Conservation (phyloP, 2,329 filamentous ascomycete species). For the Peltaster fructicola region DNA sequence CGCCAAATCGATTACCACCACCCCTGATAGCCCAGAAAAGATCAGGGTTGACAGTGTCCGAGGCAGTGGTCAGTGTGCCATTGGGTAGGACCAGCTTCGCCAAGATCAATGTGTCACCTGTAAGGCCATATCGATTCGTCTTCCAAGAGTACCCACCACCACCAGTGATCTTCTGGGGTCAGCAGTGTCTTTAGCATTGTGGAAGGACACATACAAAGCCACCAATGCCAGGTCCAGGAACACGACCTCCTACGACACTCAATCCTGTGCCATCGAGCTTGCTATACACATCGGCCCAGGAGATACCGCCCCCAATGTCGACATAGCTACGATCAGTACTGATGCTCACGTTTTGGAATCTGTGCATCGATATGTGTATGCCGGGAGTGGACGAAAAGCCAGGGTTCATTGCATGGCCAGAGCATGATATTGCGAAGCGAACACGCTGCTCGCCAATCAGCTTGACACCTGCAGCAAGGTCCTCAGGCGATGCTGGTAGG, state of each 20-base stretch:
- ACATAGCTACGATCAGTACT: conserved; percentile 2
- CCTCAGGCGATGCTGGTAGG: no score
- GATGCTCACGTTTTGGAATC: conserved; percentile 3
- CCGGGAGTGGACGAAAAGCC: conserved; percentile 5
- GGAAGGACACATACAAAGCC: conserved; percentile 3
- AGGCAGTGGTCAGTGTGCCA: conserved; percentile 2
- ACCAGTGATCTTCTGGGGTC: no score
- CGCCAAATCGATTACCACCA: conserved; percentile 4
- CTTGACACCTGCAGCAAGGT: no score
- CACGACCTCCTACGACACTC: conserved; percentile 5
- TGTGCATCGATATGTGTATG: conserved; percentile 4
- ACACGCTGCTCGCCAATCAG: conserved; percentile 1
- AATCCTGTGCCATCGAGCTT: conserved; percentile 4
- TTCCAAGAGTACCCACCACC: conserved; percentile 5
- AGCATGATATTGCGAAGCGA: conserved; percentile 4
- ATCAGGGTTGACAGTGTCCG: conserved; percentile 2
- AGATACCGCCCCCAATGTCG: conserved; percentile 4
- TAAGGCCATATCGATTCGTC: conserved; percentile 5
- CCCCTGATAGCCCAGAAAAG: conserved; percentile 5
- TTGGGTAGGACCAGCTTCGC: conserved; percentile 3
- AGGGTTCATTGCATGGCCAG: conserved; percentile 5
- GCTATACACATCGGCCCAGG: conserved; percentile 5
- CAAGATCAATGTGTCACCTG: conserved; percentile 4
- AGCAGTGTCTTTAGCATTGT: no score
- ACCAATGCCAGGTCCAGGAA: conserved; percentile 5